These are phyloP conservation scores for Neurospora sp. DNA, from an alignment of 495 filamentous ascomycete species.

Conservation along the genomic window DNA sequence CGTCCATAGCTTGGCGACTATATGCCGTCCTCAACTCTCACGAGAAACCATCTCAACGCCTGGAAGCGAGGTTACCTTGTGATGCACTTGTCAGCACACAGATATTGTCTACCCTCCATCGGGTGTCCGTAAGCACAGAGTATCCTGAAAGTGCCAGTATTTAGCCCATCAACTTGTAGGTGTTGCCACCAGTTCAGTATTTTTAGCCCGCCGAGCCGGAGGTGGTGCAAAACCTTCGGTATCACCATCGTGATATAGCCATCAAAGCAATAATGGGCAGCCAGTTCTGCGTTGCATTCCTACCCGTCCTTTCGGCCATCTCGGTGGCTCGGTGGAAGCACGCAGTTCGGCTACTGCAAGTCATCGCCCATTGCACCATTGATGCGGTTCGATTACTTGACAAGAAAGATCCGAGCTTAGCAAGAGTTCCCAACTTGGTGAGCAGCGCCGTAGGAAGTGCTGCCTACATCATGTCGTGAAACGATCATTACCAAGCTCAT, in stretches of 20 bases:
- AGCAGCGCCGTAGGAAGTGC: background rate
- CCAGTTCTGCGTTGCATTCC: background rate
- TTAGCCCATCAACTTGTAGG: slow-evolving; percentile 8
- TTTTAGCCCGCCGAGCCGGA: slow-evolving; percentile 9
- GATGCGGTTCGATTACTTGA: background rate
- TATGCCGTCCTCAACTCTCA: background rate
- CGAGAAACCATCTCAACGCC: background rate
- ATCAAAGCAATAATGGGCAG: background rate
- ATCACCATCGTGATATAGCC: background rate
- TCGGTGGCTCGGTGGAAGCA: background rate
- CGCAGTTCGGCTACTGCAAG: background rate
- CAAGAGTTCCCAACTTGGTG: background rate
- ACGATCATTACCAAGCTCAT: background rate
- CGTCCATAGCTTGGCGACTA: background rate
- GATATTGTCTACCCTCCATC: background rate
- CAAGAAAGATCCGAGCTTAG: background rate
- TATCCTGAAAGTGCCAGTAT: background rate
- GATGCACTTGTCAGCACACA: background rate
- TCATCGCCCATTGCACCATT: background rate
- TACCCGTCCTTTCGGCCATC: background rate
- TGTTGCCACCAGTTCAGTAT: slow-evolving; percentile 2
- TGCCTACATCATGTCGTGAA: background rate
- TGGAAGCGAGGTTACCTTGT: background rate
- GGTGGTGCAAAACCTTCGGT: background rate
- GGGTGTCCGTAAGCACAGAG: background rate